Base-by-base conservation (phyloP, 2,329 filamentous ascomycete genomes). In the Allantophomopsis cytisporea region DNA sequence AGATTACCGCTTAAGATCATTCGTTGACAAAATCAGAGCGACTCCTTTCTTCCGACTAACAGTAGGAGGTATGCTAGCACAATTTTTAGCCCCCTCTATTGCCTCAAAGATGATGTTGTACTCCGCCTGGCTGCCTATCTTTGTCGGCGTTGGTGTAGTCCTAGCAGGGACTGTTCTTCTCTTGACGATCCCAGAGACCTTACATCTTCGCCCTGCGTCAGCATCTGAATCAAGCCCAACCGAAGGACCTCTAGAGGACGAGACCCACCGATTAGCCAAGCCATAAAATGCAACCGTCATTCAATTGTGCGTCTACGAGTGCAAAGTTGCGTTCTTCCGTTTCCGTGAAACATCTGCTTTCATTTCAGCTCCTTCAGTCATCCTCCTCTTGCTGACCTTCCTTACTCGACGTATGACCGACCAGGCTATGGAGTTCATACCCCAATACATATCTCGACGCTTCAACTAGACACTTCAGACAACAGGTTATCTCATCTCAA, bases 31-130 rank as follows among this genome's bases (percentile, higher is more conserved):
- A 14, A 39, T 5, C 37, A 64, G 61, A 43, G 52, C 60, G 15
- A 52, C 58, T 12, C 48, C 47, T 28, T 64, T 64, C 41, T 52
- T 64, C 41, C 45, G 53, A 0, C 46, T 56, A 10, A 5, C 49
- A 49, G 39, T 50, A 16, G 46, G 48, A 2, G 52, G 50, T 16
- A 47, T 62, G 32, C 40, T 56, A 0, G 60, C 57, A 5, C 55
- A 58, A 20, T 43, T 64, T 5, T 40, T 62, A 21, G 58, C 57
- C 2, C 61, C 61, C 0, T 51, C 59, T 1, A 32, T 64, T 3
- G 53, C 60, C 3, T 55, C 56, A 2, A 43, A 49, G 15, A 50
- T 63, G 39, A 63, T 64, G 60, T 38, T 41, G 10, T 39, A 37
- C 33, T 53, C 48, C 14, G 45, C 48, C 4, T 54, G 51, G 50